A percentile compares a stretch with the other conserved stretches of the same genome.
phyloP scores from a whole-genome alignment of 306 rosid species.

The Trifolium subterraneum region DNA sequence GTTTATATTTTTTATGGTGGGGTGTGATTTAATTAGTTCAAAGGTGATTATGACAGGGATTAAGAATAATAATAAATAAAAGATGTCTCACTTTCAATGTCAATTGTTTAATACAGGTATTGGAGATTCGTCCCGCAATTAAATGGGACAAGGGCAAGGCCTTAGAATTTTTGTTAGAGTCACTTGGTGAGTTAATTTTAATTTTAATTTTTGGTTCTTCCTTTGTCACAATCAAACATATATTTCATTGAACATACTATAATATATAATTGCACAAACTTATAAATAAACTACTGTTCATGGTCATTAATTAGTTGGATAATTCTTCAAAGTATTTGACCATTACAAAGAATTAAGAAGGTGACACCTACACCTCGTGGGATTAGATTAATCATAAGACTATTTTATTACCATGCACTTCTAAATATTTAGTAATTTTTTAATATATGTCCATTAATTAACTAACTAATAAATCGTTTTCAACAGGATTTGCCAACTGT shows the following conservation, averaged over 20 bases:
- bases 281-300: slow-evolving; percentile 5
- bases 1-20: slow-evolving; percentile 29
- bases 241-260: slow-evolving; percentile 9
- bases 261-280: slow-evolving; percentile 4
- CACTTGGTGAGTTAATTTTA: slow-evolving; percentile 74
- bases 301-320: slow-evolving; percentile 31
- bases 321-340: slow-evolving; percentile 37
- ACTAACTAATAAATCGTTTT: slow-evolving; percentile 45
- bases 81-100: slow-evolving; percentile 52
- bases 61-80: slow-evolving; percentile 4
- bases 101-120: slow-evolving; percentile 63
- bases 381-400: slow-evolving; percentile 37
- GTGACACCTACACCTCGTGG: slow-evolving; percentile 35
- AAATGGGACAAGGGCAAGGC: slow-evolving; percentile 99
- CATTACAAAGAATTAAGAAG: slow-evolving; percentile 15
- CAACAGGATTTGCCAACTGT: slow-evolving; percentile 81
- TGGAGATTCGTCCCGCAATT: slow-evolving; percentile 93
- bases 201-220: background rate
- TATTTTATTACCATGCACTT: background rate
- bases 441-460: slow-evolving; percentile 29
- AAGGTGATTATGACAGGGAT: slow-evolving; percentile 31
- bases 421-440: background rate
- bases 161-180: slow-evolving; percentile 83
- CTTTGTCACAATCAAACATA: slow-evolving; percentile 34
- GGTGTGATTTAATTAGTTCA: slow-evolving; percentile 31